phyloP scores from a whole-genome alignment of 108 stramenopile genomes.

The Asterionellopsis glacialis region DNA sequence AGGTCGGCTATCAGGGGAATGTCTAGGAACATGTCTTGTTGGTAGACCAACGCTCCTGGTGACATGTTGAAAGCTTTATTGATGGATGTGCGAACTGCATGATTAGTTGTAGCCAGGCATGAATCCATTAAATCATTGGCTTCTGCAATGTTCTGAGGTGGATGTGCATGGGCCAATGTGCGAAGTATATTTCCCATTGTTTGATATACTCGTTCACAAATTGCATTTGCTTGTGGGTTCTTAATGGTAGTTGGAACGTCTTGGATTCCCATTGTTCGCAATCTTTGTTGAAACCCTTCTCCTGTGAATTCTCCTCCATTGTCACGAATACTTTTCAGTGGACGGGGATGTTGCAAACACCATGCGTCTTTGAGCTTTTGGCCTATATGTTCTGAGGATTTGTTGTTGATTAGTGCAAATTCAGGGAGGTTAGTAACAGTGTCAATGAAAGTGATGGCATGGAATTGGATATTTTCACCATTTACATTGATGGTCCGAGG shows the following conservation, averaged over 20 bases:
- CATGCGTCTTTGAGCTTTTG: constrained; percentile 20
- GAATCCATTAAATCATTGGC: constrained; percentile 20
- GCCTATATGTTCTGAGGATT: constrained; percentile 20
- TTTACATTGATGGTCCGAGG: too few relatives aligned
- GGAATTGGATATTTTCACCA: too few relatives aligned
- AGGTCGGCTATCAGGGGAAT: constrained; percentile 28
- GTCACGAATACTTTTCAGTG: constrained; percentile 23
- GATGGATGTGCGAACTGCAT: constrained; percentile 19
- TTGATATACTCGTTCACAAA: constrained; percentile 39
- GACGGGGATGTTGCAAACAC: constrained; percentile 40
- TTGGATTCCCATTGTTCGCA: constrained; percentile 7
- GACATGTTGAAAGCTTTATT: constrained; percentile 9
- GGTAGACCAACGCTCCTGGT: constrained; percentile 34
- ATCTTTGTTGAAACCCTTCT: constrained; percentile 18
- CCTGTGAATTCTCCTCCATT: constrained; percentile 47
- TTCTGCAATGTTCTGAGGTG: constrained; percentile 8
- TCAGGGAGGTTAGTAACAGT: too few relatives aligned
- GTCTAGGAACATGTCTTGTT: constrained; percentile 34
- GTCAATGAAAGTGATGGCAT: too few relatives aligned
- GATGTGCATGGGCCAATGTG: constrained; percentile 7
- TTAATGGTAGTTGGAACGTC: constrained; percentile 17
- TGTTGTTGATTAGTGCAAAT: constrained; percentile 23
- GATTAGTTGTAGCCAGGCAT: constrained; percentile 21
- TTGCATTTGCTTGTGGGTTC: constrained; percentile 44
- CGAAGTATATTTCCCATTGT: constrained; percentile 25